Evolutionary conservation across 768 basidiomycete genomes (phyloP).

Genomic region (Dioszegia aurantiaca): DNA sequence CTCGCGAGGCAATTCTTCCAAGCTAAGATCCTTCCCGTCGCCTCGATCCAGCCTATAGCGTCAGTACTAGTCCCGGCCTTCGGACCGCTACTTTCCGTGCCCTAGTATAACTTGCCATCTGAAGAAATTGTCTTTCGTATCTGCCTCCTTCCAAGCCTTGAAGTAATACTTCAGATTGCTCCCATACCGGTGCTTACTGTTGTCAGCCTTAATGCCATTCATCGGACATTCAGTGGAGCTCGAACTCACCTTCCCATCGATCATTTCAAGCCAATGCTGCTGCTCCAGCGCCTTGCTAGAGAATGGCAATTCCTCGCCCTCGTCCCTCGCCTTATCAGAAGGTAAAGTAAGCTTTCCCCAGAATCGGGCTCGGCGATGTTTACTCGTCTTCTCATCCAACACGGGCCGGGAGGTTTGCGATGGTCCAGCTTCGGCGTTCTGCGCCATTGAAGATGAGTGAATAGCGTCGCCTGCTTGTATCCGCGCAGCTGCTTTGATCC

Average conservation of each 20-base stretch:
- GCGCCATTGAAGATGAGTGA: constrained; percentile 13
- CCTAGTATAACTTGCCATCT: constrained; percentile 33
- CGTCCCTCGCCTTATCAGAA: constrained; percentile 26
- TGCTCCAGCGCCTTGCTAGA: constrained; percentile 41
- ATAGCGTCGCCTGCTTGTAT: constrained; percentile 34
- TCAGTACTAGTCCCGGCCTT: neutral
- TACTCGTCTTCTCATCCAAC: constrained; percentile 12
- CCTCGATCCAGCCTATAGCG: constrained; percentile 62
- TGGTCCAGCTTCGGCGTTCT: constrained; percentile 10
- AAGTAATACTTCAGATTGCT: constrained; percentile 58
- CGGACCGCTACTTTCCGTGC: too few relatives aligned
- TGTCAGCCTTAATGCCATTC: too few relatives aligned
- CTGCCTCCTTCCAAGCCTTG: constrained; percentile 60
- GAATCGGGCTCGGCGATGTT: constrained; percentile 29
- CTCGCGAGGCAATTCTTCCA: constrained; percentile 63
- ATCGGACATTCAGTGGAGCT: neutral
- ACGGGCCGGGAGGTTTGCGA: constrained; percentile 9
- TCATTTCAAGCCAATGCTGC: constrained; percentile 51
- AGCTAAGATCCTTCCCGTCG: constrained; percentile 59
- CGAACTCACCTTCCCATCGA: constrained; percentile 40
- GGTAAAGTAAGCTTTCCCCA: constrained; percentile 33
- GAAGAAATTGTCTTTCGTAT: constrained; percentile 69
- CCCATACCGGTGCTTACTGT: constrained; percentile 39
- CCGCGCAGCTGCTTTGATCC: constrained; percentile 27
- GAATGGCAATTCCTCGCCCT: constrained; percentile 34